Base-by-base conservation (phyloP, 1,139 yeast species). In the Saccharomyces hybrid region DNA sequence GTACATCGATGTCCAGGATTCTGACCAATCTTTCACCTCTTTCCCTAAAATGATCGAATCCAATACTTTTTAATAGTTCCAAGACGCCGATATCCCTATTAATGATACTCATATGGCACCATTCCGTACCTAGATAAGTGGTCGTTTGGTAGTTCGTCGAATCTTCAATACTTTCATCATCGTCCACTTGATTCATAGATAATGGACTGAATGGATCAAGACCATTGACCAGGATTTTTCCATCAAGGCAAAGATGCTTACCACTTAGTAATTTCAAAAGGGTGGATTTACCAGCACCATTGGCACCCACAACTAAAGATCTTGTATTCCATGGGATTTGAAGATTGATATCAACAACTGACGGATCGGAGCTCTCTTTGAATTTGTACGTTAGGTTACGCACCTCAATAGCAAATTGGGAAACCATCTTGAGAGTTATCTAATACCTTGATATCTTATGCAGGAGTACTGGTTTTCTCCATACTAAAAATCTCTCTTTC, bases 281-380 rank as follows among this genome's bases (percentile, higher is more conserved):
- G 0, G 99, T 93, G 1, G 96, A 88, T 69, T 93, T 93, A 5
- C 99, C 99, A 1, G 99, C 98, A 25, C 99, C 99, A 65, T 93
- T 93, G 31, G 98, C 96, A 0, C 99, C 99, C 46, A 93, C 77
- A 11, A 93, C 71, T 49, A 93, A 74, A 23, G 91, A 82, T 56
- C 96, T 79, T 1, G 93, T 80, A 5, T 87, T 84, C 78, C 87
- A 81, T 1, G 84, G 83, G 20, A 93, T 75, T 13, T 73, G 63
- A 48, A 93, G 67, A 38, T 76, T 73, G 57, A 91, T 78, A 51
- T 87, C 77, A 42, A 80, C 79, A 28, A 93, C 76, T 0, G 96
- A 95, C 4, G 88, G 80, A 51, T 79, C 78, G 13, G 76, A 74
- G 55, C 80, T 77, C 2, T 73, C 70, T 0, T 88, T 81, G 66